phyloP scores from a whole-genome alignment of 768 basidiomycete species.

The Amanita exitialis region DNA sequence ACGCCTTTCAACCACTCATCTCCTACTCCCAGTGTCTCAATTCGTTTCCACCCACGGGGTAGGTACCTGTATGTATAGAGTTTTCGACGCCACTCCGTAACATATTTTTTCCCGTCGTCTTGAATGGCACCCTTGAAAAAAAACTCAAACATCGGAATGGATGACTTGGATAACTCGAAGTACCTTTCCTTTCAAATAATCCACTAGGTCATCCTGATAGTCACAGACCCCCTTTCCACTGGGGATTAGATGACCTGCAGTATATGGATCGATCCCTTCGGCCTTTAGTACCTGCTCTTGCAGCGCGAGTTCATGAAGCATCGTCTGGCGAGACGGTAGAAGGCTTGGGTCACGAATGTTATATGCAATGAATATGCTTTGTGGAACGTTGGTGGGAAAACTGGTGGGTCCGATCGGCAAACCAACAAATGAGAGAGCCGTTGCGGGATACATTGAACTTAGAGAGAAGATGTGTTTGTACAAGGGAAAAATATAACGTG shows the following conservation, averaged over 20 bases:
- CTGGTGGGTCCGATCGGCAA: slow-evolving; percentile 33
- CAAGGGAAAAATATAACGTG: slow-evolving; percentile 14
- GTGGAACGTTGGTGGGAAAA: slow-evolving; percentile 28
- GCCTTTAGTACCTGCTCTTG: slow-evolving; percentile 30
- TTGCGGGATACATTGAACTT: slow-evolving; percentile 33
- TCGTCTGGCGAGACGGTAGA: slow-evolving; percentile 27
- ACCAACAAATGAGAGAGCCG: slow-evolving; percentile 19
- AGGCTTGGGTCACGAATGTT: slow-evolving; percentile 30
- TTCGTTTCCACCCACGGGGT: slow-evolving; percentile 33
- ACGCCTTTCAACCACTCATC: slow-evolving; percentile 36
- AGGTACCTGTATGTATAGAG: slow-evolving; percentile 21
- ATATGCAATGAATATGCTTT: slow-evolving; percentile 28
- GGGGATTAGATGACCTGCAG: slow-evolving; percentile 35
- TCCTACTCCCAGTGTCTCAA: slow-evolving; percentile 29
- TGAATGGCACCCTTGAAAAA: slow-evolving; percentile 25
- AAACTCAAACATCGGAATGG: slow-evolving; percentile 22
- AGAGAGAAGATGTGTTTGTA: slow-evolving; percentile 36
- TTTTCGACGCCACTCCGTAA: slow-evolving; percentile 39
- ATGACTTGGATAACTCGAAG: slow-evolving; percentile 22
- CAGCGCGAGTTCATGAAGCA: slow-evolving; percentile 29
- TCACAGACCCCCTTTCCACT: slow-evolving; percentile 20
- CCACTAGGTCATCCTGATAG: slow-evolving; percentile 30
- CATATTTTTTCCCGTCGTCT: slow-evolving; percentile 31
- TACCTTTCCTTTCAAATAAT: slow-evolving; percentile 22
- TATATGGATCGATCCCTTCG: slow-evolving; percentile 37